Evolutionary conservation across 257 asterid genomes (phyloP).

Genomic region (Solanum rostratum): DNA sequence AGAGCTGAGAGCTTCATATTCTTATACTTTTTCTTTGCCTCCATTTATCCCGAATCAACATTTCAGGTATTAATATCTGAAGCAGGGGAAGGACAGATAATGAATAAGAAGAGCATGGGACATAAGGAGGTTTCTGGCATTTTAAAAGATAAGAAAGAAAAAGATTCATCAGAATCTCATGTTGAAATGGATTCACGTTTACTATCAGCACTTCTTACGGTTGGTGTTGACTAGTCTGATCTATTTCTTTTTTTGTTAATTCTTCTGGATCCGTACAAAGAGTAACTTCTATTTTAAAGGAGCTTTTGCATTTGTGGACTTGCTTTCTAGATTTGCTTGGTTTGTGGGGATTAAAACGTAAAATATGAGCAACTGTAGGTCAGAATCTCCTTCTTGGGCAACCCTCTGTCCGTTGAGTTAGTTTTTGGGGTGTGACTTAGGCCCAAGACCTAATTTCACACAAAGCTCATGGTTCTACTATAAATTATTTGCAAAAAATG

Average conservation of each 20-base stretch:
- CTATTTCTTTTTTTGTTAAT: neutral
- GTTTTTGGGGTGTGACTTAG: neutral
- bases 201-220: constrained; percentile 74
- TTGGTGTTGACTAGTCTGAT: constrained; percentile 22
- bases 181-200: constrained; percentile 95
- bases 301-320: neutral
- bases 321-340: neutral
- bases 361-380: neutral
- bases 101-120: constrained; percentile 13
- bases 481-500: neutral
- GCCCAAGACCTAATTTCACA: neutral
- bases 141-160: constrained; percentile 32
- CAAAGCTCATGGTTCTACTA: neutral
- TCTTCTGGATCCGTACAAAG: neutral
- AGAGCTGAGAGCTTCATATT: neutral
- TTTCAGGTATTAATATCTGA: constrained; percentile 79
- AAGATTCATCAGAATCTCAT: constrained; percentile 39
- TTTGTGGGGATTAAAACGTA: neutral
- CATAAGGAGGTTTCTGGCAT: constrained; percentile 21
- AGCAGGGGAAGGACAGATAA: constrained; percentile 28
- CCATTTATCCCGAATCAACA: neutral
- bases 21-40: neutral
- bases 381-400: neutral
- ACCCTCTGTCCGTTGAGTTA: neutral
- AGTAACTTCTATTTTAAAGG: neutral